Base-by-base conservation (phyloP, 805 yeast species). In the Candida morakotiae region DNA sequence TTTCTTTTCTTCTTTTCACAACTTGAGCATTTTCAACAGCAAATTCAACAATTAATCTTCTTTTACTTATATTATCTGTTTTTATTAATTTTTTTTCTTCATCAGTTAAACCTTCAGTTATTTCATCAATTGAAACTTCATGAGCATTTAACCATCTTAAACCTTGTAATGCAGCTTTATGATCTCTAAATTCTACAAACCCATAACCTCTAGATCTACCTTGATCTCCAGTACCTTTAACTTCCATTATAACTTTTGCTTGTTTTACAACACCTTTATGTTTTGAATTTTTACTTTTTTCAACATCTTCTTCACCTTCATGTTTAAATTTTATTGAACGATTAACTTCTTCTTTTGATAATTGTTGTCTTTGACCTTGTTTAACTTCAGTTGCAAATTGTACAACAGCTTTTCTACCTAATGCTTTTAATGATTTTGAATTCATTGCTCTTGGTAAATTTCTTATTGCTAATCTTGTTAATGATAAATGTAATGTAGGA, bases 191-290 rank as follows among this genome's bases (percentile, higher is more conserved):
- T 63, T 93, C 98, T 31, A 93, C 62, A 71, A 93, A 91, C 45
- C 98, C 98, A 53, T 91, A 93, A 43, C 98, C 98, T 69, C 97
- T 82, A 54, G 93, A 81, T 61, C 98, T 76, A 39, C 98, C 98
- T 20, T 72, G 62, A 18, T 82, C 83, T 15, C 95, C 94, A 7
- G 91, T 70, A 6, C 88, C 95, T 58, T 89, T 91, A 30, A 87
- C 85, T 64, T 93, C 98, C 72, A 78, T 84, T 44, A 93, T 84
- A 46, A 93, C 82, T 67, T 93, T 93, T 18, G 97, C 84, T 63
- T 93, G 98, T 60, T 77, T 82, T 3, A 93, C 95, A 27, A 93
- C 87, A 65, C 98, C 98, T 31, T 75, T 77, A 51, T 87, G 83
- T 55, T 84, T 87, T 38, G 78, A 75, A 44, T 71, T 79, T 49